Evolutionary conservation across 192 early-diverging fungal genomes (phyloP), one percentile per base, ranked within the genome.

Genomic region (Ambispora gerdemannii): DNA sequence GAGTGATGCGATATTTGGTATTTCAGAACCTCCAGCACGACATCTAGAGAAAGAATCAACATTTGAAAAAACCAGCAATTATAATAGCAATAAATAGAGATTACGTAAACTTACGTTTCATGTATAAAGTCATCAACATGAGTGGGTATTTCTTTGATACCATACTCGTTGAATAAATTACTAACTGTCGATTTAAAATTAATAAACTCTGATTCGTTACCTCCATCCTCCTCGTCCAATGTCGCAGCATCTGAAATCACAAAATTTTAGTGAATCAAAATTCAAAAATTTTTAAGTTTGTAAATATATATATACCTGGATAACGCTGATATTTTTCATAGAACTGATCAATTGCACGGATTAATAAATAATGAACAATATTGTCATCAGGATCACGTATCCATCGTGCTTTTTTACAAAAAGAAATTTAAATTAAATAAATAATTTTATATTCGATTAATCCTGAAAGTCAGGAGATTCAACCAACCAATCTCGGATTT

Each of bases 1-100:
- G 19, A 97, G 72, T 6, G 93, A 87, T 0, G 94, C 90, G 47
- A 94, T 86, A 74, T 89, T 92, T 73, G 92, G 92, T 13, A 95
- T 83, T 67, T 96, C 89, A 31, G 83, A 75, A 30, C 80, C 83
- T 8, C 92, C 94, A 25, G 89, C 88, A 51, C 88, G 84, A 50
- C 80, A 79, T 47, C 81, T 85, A 63, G n/a, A 20, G 66, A 68
- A 55, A 49, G 62, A 30, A 56, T 24, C 22, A 43, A 67, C 28
- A 27, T 22, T n/a, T n/a, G n/a, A n/a, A n/a, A n/a, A n/a, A n/a
- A n/a, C n/a, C n/a, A n/a, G n/a, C n/a, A n/a, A n/a, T n/a, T n/a
- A n/a, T n/a, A n/a, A n/a, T n/a, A n/a, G n/a, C n/a, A n/a, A n/a
- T n/a, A n/a, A n/a, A n/a, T n/a, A n/a, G n/a, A 6, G 1, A 35